Evolutionary conservation across 2,329 filamentous ascomycete genomes (phyloP), one percentile per base, ranked within the genome.

Genomic region (Ciborinia camelliae): DNA sequence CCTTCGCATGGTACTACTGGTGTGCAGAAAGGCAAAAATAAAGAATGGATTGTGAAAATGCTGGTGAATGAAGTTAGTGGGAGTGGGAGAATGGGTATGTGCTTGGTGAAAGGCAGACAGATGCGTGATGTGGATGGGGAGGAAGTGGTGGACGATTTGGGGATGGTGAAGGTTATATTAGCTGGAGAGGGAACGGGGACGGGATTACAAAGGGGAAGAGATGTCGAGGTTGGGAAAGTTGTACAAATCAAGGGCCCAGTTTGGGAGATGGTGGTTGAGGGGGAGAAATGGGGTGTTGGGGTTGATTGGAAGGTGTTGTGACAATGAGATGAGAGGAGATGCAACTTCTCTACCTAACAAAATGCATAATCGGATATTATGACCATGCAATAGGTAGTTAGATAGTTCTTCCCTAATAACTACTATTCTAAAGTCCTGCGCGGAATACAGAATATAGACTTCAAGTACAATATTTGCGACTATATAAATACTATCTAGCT

Each of bases 201-300:
- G 18, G 73, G 69, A 5, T 64, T 74, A 37, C 71, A 74, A 61
- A 73, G 58, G 54, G 68, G 68, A 12, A 67, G n/a, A n/a, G 68
- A 61, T 41, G 66, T 71, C 12, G 67, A 73, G 35, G 55, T 66
- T 2, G 75, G 73, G 3, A 68, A 61, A 39, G 67, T 64, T 2
- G 69, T 76, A 12, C 74, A 71, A 1, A 71, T 76, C 35, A 76
- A 74, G 37, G 72, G 71, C 3, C 74, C 73, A 1, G 66, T 73
- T n/a, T 76, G 75, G 75, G 73, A 76, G 59, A 68, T 75, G 23
- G 51, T 68, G 18, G 43, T 74, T 48, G 72, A 74, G 6, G 73
- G 70, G 3, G 68, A 67, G 54, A 73, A 70, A 67, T 76, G 74
- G 73, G 71, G 73, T n/a, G 71, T 76, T 68, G 74, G 73, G 57